Evolutionary conservation across 139 green algal genomes (phyloP).

Genomic region (Limnomonas spitsbergensis): DNA sequence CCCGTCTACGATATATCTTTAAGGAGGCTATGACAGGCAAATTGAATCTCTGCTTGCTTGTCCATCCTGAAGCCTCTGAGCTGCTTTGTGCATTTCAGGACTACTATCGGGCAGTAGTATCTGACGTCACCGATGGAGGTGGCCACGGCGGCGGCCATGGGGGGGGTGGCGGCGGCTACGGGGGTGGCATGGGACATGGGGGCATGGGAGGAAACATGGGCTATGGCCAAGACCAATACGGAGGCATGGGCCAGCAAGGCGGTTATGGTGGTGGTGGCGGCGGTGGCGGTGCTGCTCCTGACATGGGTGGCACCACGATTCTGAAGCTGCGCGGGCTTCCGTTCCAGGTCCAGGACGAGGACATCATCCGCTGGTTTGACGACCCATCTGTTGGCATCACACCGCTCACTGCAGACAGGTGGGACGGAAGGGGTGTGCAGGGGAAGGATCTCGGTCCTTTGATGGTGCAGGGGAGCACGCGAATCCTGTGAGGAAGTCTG

Average conservation of each 20-base stretch:
- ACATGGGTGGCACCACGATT: conserved; percentile 42
- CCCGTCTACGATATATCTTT: no score
- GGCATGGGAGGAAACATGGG: conserved; percentile 1
- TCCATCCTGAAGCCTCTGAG: no score
- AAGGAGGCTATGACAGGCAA: no score
- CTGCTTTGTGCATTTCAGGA: no score
- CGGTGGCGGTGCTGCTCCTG: not conserved
- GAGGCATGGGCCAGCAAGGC: not conserved
- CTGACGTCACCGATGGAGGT: conserved; percentile 46
- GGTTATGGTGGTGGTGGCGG: not conserved
- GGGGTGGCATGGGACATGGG: conserved; percentile 19
- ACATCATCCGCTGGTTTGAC: conserved; percentile 83
- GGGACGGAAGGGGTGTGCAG: no score
- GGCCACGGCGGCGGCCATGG: conserved; percentile 24
- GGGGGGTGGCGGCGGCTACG: conserved; percentile 24
- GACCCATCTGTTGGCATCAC: conserved; percentile 45
- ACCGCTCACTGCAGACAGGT: conserved; percentile 38
- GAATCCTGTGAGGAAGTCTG: no score
- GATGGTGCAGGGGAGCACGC: no score
- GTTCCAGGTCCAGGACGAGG: conserved; percentile 65
- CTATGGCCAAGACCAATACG: not conserved
- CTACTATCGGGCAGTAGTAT: conserved; percentile 65
- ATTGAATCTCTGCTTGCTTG: no score
- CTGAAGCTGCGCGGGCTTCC: conserved; percentile 83
- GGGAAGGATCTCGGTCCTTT: no score